Evolutionary conservation across 495 filamentous ascomycete species (phyloP).

Genomic region (Xylaria acuta): DNA sequence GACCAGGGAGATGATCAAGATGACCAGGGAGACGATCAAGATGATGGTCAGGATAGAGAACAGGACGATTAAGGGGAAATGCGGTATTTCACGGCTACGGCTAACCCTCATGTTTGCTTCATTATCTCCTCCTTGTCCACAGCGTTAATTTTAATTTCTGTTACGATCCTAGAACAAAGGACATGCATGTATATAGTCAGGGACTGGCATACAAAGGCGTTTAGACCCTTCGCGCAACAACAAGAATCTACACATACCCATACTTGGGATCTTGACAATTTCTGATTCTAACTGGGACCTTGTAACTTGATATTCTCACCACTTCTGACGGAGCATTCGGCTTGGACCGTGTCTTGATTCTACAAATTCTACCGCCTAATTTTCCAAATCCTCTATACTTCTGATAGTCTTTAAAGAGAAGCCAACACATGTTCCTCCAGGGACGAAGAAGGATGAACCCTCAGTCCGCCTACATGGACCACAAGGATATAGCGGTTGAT

Average conservation of each 20-base stretch:
- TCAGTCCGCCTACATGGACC: conserved; percentile 59
- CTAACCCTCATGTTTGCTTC: neutral
- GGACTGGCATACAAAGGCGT: no score
- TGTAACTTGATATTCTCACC: neutral
- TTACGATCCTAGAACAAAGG: no score
- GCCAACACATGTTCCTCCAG: no score
- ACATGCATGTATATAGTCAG: no score
- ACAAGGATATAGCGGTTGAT: conserved; percentile 58
- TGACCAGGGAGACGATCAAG: no score
- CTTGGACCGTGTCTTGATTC: neutral
- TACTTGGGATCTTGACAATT: no score
- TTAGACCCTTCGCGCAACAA: no score
- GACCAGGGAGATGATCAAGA: no score
- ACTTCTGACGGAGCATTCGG: neutral
- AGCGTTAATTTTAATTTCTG: no score
- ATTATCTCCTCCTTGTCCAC: neutral
- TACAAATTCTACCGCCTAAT: no score
- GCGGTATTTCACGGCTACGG: neutral
- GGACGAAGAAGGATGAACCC: conserved; percentile 16
- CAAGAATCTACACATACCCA: no score
- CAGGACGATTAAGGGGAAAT: neutral
- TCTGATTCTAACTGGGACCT: neutral
- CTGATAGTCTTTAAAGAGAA: neutral
- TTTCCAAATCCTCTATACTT: neutral
- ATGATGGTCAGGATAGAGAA: no score